A percentile compares a stretch with the other conserved stretches of the same genome.
Conservation (phyloP, 306 rosid species). For the Quercus parvula region DNA sequence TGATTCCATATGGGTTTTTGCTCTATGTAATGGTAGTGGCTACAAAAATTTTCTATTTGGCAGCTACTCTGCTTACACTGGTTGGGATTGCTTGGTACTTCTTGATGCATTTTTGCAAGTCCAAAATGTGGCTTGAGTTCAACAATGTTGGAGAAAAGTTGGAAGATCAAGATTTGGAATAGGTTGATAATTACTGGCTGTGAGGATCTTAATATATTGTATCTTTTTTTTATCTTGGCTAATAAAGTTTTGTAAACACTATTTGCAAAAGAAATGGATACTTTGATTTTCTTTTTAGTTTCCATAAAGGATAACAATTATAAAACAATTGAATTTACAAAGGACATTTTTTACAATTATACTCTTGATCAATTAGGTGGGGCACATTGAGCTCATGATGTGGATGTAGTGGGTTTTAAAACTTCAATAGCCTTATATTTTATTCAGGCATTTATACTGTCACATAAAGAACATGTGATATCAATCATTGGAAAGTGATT, state of each 20-base stretch:
- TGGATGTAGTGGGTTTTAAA: not conserved
- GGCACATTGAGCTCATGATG: not conserved
- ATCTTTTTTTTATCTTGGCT: not conserved
- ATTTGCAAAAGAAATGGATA: not conserved
- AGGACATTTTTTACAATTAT: not conserved
- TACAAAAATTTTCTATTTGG: slow-evolving; percentile 32
- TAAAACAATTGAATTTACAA: not conserved
- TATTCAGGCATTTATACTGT: not conserved
- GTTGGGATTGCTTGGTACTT: slow-evolving; percentile 34
- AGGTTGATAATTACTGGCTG: not conserved
- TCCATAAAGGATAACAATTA: not conserved
- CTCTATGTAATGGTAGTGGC: slow-evolving; percentile 54
- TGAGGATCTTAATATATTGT: not conserved
- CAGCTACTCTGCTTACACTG: slow-evolving; percentile 38
- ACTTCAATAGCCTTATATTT: not conserved
- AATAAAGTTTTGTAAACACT: not conserved
- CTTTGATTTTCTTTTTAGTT: not conserved
- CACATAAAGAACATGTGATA: not conserved
- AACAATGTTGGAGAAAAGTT: slow-evolving; percentile 12
- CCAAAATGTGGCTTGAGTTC: slow-evolving; percentile 31
- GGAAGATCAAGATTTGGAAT: slow-evolving; percentile 4
- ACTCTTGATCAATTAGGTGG: not conserved
- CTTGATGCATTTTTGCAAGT: slow-evolving; percentile 25
- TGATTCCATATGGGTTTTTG: slow-evolving; percentile 60
- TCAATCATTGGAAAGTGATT: not conserved